Percentiles rank a stretch among this genome's conserved stretches.
Conservation (phyloP, 2,329 filamentous ascomycete genomes). For the Cryphonectria carpinicola region DNA sequence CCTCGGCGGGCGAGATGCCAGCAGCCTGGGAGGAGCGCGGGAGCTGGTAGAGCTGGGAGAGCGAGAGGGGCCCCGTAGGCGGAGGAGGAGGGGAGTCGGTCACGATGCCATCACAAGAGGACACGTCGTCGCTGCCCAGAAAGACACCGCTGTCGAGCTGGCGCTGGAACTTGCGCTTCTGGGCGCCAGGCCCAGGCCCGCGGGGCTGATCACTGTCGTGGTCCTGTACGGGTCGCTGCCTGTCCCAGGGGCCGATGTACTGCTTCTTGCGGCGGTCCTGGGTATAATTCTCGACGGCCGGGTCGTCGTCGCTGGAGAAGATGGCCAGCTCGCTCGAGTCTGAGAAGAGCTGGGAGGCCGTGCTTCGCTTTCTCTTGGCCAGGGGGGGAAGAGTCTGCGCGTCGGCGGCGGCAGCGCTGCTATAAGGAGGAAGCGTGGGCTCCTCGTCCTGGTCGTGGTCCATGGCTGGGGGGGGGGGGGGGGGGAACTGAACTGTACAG, state of each 20-base stretch:
- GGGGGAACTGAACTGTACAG: no score
- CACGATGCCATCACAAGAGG: constrained; percentile 49
- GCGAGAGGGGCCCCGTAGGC: constrained; percentile 1
- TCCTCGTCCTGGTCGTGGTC: constrained; percentile 46
- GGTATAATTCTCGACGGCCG: constrained; percentile 66
- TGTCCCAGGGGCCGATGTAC: constrained; percentile 71
- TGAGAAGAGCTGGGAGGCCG: constrained; percentile 45
- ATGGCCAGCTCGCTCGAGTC: constrained; percentile 73
- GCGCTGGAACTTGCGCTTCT: constrained; percentile 58
- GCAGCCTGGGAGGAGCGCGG: constrained; percentile 15
- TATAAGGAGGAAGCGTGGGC: constrained; percentile 46
- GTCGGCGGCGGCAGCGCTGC: constrained; percentile 23
- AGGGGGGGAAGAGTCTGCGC: constrained; percentile 43
- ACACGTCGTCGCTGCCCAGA: constrained; percentile 65
- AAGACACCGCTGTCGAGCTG: constrained; percentile 70
- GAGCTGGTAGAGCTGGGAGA: constrained; percentile 16
- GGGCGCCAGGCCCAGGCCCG: constrained; percentile 26
- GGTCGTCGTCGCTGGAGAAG: constrained; percentile 75
- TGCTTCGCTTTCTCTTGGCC: constrained; percentile 46
- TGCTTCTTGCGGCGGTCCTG: constrained; percentile 62
- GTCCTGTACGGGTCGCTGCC: constrained; percentile 49
- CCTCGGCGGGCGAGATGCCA: constrained; percentile 36
- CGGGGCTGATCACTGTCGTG: constrained; percentile 32
- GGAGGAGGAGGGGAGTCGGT: constrained; percentile 38
- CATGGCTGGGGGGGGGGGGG: constrained; percentile 35